These are phyloP conservation scores for Podospora fimiseda DNA, from an alignment of 495 filamentous ascomycete genomes.

Conservation along the genomic window DNA sequence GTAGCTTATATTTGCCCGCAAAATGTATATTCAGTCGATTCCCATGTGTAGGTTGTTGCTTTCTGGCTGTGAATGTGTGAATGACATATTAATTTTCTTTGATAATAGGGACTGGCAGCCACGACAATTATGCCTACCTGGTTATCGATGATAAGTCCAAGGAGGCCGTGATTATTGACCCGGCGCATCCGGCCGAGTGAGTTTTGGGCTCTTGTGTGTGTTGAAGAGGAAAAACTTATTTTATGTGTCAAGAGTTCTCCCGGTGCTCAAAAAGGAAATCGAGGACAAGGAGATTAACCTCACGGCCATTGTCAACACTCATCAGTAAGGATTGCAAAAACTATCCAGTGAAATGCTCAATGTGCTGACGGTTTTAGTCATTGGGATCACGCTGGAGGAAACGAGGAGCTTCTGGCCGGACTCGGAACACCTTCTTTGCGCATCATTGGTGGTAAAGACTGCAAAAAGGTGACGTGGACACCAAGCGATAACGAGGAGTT, in stretches of 20 bases:
- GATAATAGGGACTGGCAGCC: conserved; percentile 69
- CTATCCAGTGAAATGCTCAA: too few relatives aligned
- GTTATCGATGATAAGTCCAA: conserved; percentile 81
- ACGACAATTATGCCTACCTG: conserved; percentile 96
- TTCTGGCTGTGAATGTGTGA: not conserved
- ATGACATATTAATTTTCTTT: not conserved
- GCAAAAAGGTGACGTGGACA: conserved; percentile 67
- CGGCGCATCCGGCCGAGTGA: conserved; percentile 87
- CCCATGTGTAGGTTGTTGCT: conserved; percentile 78
- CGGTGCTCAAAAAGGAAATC: conserved; percentile 69
- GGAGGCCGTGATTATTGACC: conserved; percentile 92
- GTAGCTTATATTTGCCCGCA: conserved; percentile 35
- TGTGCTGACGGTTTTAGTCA: conserved; percentile 67
- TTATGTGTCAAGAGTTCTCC: conserved; percentile 58
- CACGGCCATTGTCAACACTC: conserved; percentile 87
- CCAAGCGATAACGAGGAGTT: conserved; percentile 71
- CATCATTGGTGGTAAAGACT: conserved; percentile 84
- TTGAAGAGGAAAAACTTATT: not conserved
- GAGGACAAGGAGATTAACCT: conserved; percentile 68
- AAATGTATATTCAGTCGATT: conserved; percentile 95
- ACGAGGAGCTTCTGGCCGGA: conserved; percentile 65
- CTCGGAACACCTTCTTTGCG: conserved; percentile 51
- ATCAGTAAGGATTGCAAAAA: too few relatives aligned
- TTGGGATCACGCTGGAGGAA: conserved; percentile 92
- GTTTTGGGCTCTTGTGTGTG: conserved; percentile 19